These are phyloP conservation scores for Pancytospora philotis DNA, from an alignment of 371 early-diverging fungal species.

Conservation along the genomic window DNA sequence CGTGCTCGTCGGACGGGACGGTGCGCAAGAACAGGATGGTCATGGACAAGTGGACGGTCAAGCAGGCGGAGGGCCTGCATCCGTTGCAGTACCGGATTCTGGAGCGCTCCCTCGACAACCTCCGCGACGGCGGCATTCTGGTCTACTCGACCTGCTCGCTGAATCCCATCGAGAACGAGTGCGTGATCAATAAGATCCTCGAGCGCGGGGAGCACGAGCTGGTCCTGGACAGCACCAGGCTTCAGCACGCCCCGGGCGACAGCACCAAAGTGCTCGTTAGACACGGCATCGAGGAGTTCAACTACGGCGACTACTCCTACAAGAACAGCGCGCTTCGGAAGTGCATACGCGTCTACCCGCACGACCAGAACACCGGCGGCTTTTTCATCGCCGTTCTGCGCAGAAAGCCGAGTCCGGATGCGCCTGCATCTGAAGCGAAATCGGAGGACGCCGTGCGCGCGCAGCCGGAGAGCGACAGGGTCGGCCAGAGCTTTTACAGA, in stretches of 20 bases:
- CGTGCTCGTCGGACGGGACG: conserved; percentile 89
- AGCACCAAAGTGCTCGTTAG: conserved; percentile 51
- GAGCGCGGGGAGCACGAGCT: conserved; percentile 39
- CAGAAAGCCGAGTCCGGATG: too few relatives aligned
- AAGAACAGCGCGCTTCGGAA: conserved; percentile 66
- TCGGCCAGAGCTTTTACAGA: neutral
- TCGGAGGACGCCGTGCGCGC: too few relatives aligned
- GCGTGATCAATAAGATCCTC: conserved; percentile 48
- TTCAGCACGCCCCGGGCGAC: neutral
- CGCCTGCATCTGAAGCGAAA: too few relatives aligned
- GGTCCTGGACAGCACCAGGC: conserved; percentile 27
- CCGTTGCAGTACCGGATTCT: conserved; percentile 74
- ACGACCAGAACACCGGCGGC: conserved; percentile 89
- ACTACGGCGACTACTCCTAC: conserved; percentile 60
- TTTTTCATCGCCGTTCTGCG: conserved; percentile 94
- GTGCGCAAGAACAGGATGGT: conserved; percentile 82
- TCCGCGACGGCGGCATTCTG: conserved; percentile 77
- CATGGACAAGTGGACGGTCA: conserved; percentile 73
- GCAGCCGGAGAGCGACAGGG: too few relatives aligned
- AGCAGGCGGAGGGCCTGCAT: conserved; percentile 69
- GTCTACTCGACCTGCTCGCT: conserved; percentile 97
- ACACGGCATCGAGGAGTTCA: conserved; percentile 58
- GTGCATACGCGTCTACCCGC: conserved; percentile 83
- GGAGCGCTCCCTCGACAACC: conserved; percentile 71
- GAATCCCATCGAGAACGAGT: conserved; percentile 68